phyloP scores from a whole-genome alignment of 2,329 filamentous ascomycete genomes.

The Neonectria punicea region DNA sequence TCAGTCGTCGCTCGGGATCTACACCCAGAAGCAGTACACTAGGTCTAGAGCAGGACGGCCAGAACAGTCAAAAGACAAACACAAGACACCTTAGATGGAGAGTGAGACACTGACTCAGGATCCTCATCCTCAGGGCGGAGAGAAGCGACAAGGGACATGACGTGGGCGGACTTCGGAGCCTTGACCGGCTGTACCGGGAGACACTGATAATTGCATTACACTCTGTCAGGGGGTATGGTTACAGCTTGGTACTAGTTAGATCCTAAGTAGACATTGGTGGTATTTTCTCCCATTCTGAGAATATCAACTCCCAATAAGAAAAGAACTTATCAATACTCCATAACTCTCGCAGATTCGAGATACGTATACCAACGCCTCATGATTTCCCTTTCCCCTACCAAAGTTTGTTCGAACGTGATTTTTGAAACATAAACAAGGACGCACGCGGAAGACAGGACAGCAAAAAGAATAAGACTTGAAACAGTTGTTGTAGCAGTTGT shows the following conservation, averaged over 20 bases:
- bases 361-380: slow-evolving; percentile 8
- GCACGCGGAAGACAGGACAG: background rate
- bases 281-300: background rate
- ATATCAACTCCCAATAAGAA: slow-evolving; percentile 4
- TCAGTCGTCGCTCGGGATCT: no score
- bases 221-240: background rate
- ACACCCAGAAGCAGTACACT: no score
- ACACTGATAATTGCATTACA: background rate
- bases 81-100: no score
- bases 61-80: no score
- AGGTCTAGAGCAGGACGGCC: no score
- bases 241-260: background rate
- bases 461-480: background rate
- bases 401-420: background rate
- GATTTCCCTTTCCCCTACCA: background rate
- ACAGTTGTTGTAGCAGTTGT: background rate
- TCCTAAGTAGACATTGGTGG: background rate
- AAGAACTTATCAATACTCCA: background rate
- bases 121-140: no score
- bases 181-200: no score
- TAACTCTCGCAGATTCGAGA: background rate
- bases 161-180: no score
- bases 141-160: no score
- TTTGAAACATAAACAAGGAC: background rate
- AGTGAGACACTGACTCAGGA: no score